Conservation (phyloP, 345 rosid genomes). For the Acer negundo region DNA sequence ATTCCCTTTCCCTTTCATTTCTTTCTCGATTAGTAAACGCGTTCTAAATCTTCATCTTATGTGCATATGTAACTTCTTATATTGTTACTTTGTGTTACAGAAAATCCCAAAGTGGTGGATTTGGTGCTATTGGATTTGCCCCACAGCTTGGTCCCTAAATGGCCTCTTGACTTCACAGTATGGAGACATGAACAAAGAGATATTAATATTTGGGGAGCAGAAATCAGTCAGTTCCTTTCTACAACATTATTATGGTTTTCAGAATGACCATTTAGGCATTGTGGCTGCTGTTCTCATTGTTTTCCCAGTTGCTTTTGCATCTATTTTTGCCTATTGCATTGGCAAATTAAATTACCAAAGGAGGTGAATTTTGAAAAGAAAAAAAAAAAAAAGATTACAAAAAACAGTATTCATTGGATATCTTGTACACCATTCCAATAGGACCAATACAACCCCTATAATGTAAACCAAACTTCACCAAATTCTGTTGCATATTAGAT, state of each 20-base stretch:
- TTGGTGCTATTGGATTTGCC: conserved; percentile 22
- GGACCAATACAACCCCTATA: too few relatives aligned
- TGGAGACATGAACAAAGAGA: conserved; percentile 18
- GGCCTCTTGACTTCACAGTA: conserved; percentile 24
- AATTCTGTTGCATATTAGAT: too few relatives aligned
- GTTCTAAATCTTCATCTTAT: too few relatives aligned
- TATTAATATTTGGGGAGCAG: not conserved
- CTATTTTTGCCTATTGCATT: conserved; percentile 22
- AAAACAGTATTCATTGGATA: not conserved
- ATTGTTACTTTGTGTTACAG: not conserved
- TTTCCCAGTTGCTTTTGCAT: conserved; percentile 23
- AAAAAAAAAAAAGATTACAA: not conserved
- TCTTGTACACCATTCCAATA: too few relatives aligned
- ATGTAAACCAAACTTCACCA: not conserved
- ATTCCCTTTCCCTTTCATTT: too few relatives aligned
- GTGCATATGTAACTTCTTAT: too few relatives aligned
- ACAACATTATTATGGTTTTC: conserved; percentile 18
- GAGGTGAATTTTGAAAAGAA: not conserved
- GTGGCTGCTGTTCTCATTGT: conserved; percentile 22
- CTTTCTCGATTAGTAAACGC: too few relatives aligned
- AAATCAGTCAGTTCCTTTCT: conserved; percentile 2
- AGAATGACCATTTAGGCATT: conserved; percentile 4
- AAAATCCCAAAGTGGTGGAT: conserved; percentile 29
- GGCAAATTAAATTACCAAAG: conserved; percentile 24
- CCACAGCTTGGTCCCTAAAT: conserved; percentile 18